A percentile compares a stretch with the other conserved stretches of the same genome.
Conservation (phyloP, 2,329 filamentous ascomycete species). For the Phoma sp. region DNA sequence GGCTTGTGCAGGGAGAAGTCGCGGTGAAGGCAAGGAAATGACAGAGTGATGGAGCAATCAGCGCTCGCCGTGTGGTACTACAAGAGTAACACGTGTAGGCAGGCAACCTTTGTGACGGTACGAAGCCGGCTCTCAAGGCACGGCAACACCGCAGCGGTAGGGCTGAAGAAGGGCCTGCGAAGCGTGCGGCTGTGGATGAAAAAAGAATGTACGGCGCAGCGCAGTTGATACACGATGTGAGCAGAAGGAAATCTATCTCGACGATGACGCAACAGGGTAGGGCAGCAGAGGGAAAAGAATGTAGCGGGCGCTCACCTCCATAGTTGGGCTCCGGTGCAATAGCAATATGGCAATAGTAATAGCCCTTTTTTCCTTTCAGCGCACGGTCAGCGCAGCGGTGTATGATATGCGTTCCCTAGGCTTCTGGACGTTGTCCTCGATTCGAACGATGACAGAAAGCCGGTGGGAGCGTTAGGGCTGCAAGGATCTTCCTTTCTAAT, state of each 20-base stretch:
- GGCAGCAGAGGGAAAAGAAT: slow-evolving; percentile 16
- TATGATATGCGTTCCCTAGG: slow-evolving; percentile 19
- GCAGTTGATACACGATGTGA: slow-evolving; percentile 2
- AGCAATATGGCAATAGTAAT: slow-evolving; percentile 16
- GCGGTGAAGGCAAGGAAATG: slow-evolving; percentile 15
- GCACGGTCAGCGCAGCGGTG: slow-evolving; percentile 22
- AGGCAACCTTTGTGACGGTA: slow-evolving; percentile 13
- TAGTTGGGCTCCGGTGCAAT: slow-evolving; percentile 21
- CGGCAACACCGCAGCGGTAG: slow-evolving; percentile 31
- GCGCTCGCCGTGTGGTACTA: slow-evolving; percentile 42
- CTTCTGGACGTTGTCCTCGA: slow-evolving; percentile 20
- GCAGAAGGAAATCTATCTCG: slow-evolving; percentile 14
- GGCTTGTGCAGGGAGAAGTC: slow-evolving; percentile 15
- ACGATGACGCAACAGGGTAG: slow-evolving; percentile 19
- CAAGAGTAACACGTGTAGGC: slow-evolving; percentile 34
- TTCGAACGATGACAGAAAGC: slow-evolving; percentile 18
- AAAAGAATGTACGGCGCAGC: slow-evolving; percentile 4
- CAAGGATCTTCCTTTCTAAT: slow-evolving; percentile 20
- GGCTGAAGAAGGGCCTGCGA: slow-evolving; percentile 37
- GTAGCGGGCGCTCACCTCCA: slow-evolving; percentile 20
- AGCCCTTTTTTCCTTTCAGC: slow-evolving; percentile 18
- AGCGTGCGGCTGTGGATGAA: not conserved
- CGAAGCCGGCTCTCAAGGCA: slow-evolving; percentile 38
- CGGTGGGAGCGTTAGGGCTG: slow-evolving; percentile 15
- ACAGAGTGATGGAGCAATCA: slow-evolving; percentile 19